Evolutionary conservation across 371 early-diverging fungal genomes (phyloP).

Genomic region (Saksenaea vasiformis): DNA sequence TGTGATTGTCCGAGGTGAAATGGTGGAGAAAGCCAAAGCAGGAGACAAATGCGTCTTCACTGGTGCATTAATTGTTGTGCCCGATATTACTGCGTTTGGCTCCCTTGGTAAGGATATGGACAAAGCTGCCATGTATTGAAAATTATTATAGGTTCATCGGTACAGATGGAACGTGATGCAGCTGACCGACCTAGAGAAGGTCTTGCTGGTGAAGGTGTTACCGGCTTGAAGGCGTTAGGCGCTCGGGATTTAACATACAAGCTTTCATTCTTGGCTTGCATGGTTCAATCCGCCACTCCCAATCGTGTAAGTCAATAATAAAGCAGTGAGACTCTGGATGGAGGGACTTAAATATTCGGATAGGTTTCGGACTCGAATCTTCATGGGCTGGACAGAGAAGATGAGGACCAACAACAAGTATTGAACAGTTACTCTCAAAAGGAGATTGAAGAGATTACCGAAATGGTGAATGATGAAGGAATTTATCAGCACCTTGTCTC

Average conservation of each 20-base stretch:
- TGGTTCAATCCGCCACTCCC: constrained; percentile 67
- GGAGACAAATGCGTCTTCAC: constrained; percentile 95
- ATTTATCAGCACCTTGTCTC: constrained; percentile 77
- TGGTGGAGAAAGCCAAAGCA: constrained; percentile 97
- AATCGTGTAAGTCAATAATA: constrained; percentile 23
- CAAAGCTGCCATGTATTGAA: neutral
- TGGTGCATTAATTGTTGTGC: constrained; percentile 95
- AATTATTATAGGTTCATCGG: constrained; percentile 10
- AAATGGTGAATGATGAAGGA: constrained; percentile 64
- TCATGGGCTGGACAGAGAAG: constrained; percentile 59
- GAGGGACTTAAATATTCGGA: neutral
- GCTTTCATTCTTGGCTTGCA: constrained; percentile 89
- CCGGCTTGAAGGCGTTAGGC: constrained; percentile 89
- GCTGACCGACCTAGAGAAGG: constrained; percentile 64
- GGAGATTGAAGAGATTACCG: constrained; percentile 76
- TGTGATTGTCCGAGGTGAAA: constrained; percentile 95
- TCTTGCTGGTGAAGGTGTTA: constrained; percentile 75
- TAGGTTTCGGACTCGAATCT: constrained; percentile 47
- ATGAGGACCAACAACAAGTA: constrained; percentile 64
- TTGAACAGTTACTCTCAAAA: constrained; percentile 65
- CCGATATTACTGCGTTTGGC: constrained; percentile 86
- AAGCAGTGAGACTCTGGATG: neutral
- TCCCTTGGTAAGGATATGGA: constrained; percentile 56
- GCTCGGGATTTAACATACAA: constrained; percentile 92
- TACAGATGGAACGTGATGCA: constrained; percentile 68